A percentile compares a stretch with the other conserved stretches of the same genome.
Evolutionary conservation across 139 green algal genomes (phyloP).

Genomic region (Raphidocelis subcapitata): DNA sequence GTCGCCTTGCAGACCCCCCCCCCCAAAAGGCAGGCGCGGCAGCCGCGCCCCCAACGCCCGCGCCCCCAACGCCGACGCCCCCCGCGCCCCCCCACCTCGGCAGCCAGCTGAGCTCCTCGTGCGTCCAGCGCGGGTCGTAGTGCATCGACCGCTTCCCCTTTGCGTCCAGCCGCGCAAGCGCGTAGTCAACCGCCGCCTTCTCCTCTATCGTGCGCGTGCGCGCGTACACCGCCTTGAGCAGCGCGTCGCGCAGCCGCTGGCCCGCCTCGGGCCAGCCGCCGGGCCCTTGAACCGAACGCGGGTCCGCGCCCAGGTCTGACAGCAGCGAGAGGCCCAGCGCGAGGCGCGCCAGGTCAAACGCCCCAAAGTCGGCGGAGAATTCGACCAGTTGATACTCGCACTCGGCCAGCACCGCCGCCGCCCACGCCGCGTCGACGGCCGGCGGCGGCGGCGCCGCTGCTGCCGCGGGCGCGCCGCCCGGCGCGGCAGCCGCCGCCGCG

Average conservation of each 20-base stretch:
- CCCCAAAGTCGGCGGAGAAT: constrained; percentile 45
- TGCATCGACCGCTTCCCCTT: constrained; percentile 41
- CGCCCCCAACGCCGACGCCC: too few species aligned
- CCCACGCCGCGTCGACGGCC: constrained; percentile 19
- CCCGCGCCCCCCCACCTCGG: background rate
- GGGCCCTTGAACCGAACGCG: background rate
- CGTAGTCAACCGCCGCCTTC: constrained; percentile 58
- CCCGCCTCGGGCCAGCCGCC: background rate
- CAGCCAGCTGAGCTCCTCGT: constrained; percentile 36
- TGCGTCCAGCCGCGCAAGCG: constrained; percentile 41
- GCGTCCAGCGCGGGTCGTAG: constrained; percentile 47
- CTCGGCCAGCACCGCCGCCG: constrained; percentile 6
- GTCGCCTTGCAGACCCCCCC: too few species aligned
- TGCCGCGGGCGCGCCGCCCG: constrained; percentile 10
- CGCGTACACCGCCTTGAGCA: constrained; percentile 30
- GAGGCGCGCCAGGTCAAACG: constrained; percentile 44
- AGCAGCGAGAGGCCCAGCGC: constrained; percentile 40
- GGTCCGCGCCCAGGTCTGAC: background rate
- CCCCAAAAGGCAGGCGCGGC: too few species aligned
- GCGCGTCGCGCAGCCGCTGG: constrained; percentile 3
- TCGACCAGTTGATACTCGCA: constrained; percentile 32
- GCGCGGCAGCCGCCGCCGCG: background rate
- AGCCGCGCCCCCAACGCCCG: too few species aligned
- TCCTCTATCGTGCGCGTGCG: constrained; percentile 40
- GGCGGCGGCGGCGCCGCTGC: constrained; percentile 17